Conservation (phyloP, 768 basidiomycete species). For the Naematelia aurantialba region DNA sequence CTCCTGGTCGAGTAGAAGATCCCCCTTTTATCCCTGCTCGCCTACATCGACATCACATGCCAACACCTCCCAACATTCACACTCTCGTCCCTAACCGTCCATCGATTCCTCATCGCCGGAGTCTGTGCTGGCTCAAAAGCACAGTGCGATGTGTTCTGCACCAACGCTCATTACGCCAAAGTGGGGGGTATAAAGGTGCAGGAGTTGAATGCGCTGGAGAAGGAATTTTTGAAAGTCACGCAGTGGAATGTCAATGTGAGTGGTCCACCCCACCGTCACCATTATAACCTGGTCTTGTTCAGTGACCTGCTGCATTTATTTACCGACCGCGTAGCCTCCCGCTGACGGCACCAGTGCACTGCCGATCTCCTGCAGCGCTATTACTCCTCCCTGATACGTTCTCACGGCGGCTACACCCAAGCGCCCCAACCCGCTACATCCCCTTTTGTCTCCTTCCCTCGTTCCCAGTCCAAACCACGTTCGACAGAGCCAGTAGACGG, state of each 20-base stretch:
- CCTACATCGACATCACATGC: slow-evolving; percentile 62
- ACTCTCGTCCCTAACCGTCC: slow-evolving; percentile 90
- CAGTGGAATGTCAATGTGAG: slow-evolving; percentile 90
- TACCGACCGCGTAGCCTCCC: not conserved
- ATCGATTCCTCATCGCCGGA: slow-evolving; percentile 93
- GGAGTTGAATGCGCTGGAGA: slow-evolving; percentile 90
- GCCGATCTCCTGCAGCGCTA: slow-evolving; percentile 87
- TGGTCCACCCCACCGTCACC: slow-evolving; percentile 20
- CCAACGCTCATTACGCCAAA: slow-evolving; percentile 88
- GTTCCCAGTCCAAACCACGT: slow-evolving; percentile 25
- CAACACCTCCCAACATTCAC: slow-evolving; percentile 81
- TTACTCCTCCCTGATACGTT: slow-evolving; percentile 86
- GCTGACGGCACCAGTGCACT: slow-evolving; percentile 64
- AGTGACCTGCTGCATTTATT: not conserved
- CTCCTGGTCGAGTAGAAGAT: slow-evolving; percentile 50
- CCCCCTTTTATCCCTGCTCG: slow-evolving; percentile 49
- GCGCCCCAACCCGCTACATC: slow-evolving; percentile 24
- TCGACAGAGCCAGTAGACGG: slow-evolving; percentile 2
- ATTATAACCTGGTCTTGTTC: not conserved
- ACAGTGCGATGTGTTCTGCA: slow-evolving; percentile 91
- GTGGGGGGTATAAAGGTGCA: slow-evolving; percentile 89
- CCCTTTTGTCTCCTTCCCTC: slow-evolving; percentile 43
- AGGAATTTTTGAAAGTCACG: slow-evolving; percentile 84
- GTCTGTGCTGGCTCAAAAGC: slow-evolving; percentile 91
- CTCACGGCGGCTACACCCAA: slow-evolving; percentile 56